Conservation (phyloP, 768 basidiomycete genomes). For the Kwoniella sp. region DNA sequence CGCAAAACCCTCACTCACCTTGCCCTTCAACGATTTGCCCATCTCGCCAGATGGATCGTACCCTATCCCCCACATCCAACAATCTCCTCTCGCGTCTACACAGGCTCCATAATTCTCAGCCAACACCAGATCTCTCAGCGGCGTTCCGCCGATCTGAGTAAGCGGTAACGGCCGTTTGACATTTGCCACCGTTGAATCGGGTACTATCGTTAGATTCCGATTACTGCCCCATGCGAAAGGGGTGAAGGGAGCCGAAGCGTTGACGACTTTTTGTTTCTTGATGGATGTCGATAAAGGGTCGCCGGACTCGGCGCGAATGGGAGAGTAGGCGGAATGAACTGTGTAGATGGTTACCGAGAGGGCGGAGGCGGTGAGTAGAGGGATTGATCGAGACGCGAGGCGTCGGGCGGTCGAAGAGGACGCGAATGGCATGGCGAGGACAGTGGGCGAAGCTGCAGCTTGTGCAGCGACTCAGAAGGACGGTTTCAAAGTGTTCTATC, state of each 20-base stretch:
- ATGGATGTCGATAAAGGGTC: constrained; percentile 24
- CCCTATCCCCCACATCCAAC: constrained; percentile 55
- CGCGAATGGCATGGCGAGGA: constrained; percentile 21
- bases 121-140: constrained; percentile 50
- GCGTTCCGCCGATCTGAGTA: constrained; percentile 45
- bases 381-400: constrained; percentile 35
- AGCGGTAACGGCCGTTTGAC: constrained; percentile 47
- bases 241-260: constrained; percentile 32
- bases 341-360: constrained; percentile 39
- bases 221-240: constrained; percentile 54
- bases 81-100: constrained; percentile 54
- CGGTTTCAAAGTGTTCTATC: too few relatives aligned
- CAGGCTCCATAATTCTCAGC: constrained; percentile 54
- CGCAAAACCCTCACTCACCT: constrained; percentile 47
- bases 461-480: too few relatives aligned
- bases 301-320: constrained; percentile 17
- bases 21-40: constrained; percentile 47
- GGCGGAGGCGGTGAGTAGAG: constrained; percentile 37
- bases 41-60: constrained; percentile 43
- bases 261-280: constrained; percentile 23
- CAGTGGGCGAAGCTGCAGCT: too few relatives aligned
- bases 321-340: constrained; percentile 25
- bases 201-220: constrained; percentile 37
- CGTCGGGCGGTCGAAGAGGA: constrained; percentile 29
- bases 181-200: constrained; percentile 29